These are phyloP conservation scores for Melanomma pulvis-pyrius DNA, from an alignment of 495 filamentous ascomycete genomes.

Conservation along the genomic window DNA sequence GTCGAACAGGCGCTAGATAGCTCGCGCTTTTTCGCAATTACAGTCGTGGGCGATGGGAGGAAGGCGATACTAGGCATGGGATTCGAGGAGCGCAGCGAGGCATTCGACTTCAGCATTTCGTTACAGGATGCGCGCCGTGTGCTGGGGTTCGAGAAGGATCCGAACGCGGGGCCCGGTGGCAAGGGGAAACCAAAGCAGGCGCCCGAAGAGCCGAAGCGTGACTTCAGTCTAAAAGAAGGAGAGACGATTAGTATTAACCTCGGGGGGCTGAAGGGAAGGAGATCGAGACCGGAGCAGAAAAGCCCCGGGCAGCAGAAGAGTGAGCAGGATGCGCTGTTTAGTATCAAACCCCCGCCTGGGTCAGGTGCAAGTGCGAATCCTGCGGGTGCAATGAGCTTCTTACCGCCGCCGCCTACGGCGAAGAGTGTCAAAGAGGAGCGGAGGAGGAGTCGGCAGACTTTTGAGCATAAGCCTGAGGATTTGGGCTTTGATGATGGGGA, in stretches of 20 bases:
- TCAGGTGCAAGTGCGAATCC: slow-evolving; percentile 43
- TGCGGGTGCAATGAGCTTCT: slow-evolving; percentile 48
- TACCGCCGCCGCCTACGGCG: slow-evolving; percentile 69
- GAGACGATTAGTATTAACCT: slow-evolving; percentile 83
- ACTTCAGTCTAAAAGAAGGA: slow-evolving; percentile 80
- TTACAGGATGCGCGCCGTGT: slow-evolving; percentile 70
- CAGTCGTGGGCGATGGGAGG: slow-evolving; percentile 68
- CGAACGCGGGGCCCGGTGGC: slow-evolving; percentile 36
- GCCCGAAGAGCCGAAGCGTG: slow-evolving; percentile 58
- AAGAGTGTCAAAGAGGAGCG: slow-evolving; percentile 45
- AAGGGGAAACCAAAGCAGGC: slow-evolving; percentile 29
- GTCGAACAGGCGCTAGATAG: slow-evolving; percentile 76
- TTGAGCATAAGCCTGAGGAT: slow-evolving; percentile 42
- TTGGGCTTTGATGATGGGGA: slow-evolving; percentile 56
- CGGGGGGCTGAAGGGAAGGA: slow-evolving; percentile 47
- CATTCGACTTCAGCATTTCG: slow-evolving; percentile 80
- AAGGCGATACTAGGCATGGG: slow-evolving; percentile 81
- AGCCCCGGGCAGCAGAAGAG: slow-evolving; percentile 28
- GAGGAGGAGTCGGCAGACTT: slow-evolving; percentile 44
- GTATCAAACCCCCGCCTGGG: slow-evolving; percentile 50
- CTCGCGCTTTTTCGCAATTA: slow-evolving; percentile 76
- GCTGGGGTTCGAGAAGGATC: slow-evolving; percentile 48
- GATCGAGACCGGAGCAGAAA: slow-evolving; percentile 28
- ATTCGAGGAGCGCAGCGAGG: slow-evolving; percentile 80
- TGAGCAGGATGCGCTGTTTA: slow-evolving; percentile 49